These are phyloP conservation scores for Lactarius tabidus DNA, from an alignment of 768 basidiomycete genomes.

Conservation along the genomic window DNA sequence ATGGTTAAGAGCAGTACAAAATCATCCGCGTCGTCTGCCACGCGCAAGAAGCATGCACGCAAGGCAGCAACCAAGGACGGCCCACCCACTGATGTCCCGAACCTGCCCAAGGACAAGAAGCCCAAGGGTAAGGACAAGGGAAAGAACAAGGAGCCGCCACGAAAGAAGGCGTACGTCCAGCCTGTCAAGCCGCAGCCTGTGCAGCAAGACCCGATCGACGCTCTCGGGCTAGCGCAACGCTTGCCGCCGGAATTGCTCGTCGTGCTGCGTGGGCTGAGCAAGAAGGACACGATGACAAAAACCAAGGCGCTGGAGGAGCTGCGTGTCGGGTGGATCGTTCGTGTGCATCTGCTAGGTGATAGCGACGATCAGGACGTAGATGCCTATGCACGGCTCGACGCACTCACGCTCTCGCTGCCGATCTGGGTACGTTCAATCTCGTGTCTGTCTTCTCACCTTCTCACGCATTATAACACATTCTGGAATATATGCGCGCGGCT, in stretches of 20 bases:
- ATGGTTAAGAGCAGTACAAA: conserved; percentile 49
- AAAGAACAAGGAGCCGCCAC: conserved; percentile 59
- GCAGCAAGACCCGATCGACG: conserved; percentile 83
- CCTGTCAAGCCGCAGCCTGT: conserved; percentile 74
- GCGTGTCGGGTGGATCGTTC: conserved; percentile 60
- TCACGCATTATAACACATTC: neutral
- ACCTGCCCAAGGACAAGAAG: conserved; percentile 41
- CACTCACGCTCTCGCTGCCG: conserved; percentile 62
- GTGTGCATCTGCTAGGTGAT: conserved; percentile 31
- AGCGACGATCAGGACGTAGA: conserved; percentile 35
- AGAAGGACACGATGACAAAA: conserved; percentile 88
- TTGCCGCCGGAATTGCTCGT: conserved; percentile 82
- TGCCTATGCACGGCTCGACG: conserved; percentile 37
- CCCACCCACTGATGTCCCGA: conserved; percentile 31
- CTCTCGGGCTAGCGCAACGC: conserved; percentile 66
- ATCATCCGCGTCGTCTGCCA: conserved; percentile 79
- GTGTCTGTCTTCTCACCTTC: neutral
- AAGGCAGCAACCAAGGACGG: conserved; percentile 47
- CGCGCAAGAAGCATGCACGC: conserved; percentile 90
- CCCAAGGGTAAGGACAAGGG: conserved; percentile 51
- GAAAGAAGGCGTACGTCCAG: conserved; percentile 82
- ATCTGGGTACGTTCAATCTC: conserved; percentile 73
- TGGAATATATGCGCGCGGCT: neutral
- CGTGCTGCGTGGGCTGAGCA: conserved; percentile 72
- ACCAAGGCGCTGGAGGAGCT: conserved; percentile 83